Evolutionary conservation across 768 basidiomycete genomes (phyloP), one percentile per base, ranked within the genome.

Genomic region (Russula brevipes): DNA sequence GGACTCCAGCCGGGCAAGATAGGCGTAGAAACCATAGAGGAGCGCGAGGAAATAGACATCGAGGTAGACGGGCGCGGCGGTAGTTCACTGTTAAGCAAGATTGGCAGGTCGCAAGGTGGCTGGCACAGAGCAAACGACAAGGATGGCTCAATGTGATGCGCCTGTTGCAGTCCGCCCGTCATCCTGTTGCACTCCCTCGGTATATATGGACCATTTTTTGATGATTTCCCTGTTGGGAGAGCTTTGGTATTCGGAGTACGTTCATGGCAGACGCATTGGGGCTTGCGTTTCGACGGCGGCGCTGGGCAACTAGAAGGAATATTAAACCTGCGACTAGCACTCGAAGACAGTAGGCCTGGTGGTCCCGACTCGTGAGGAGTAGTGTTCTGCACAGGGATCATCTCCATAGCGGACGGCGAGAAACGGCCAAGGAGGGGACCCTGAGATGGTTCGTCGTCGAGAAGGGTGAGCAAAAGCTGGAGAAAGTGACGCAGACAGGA

Each of bases 21-120:
- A 4, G 67, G 64, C n/a, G 66, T 66, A 31, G 53, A 62, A 33
- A 62, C 46, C 49, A 66, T 54, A 24, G 67, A 68, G 10, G 65
- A 66, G n/a, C 38, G 45, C 17, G 67, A 68, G 46, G 65, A 55
- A 16, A 57, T 33, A 41, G 65, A 46, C 42, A 60, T 64, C 41
- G 63, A 64, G 38, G 54, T 64, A 38, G 41, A 51, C 30, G 63
- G 60, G n/a, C 41, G 54, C 36, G 63, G 53, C 45, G 67, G 60
- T 41, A 66, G 56, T 33, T 56, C 54, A 7, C 55, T 31, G 49
- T 57, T 61, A n/a, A 65, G 56, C 30, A 67, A 55, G 30, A 54
- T 60, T 17, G 66, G 64, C 39, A 60, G 39, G 47, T 66, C 64
- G 30, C 38, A 41, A 45, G 59, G 63, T 1, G 63, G 47, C 19